phyloP scores from a whole-genome alignment of 73 alveolate species.

The Blepharisma stoltei region DNA sequence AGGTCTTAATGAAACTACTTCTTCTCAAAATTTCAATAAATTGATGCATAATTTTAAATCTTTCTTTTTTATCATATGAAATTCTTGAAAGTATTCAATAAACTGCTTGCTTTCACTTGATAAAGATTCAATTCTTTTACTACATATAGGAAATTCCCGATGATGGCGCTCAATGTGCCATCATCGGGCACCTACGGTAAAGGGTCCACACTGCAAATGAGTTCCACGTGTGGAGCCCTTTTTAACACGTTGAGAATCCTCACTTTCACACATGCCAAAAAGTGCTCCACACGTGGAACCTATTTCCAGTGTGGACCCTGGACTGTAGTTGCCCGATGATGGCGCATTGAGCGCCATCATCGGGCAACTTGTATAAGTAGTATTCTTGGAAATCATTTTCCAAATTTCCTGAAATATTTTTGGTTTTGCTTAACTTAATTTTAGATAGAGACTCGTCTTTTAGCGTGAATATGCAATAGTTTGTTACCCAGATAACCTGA shows the following conservation, averaged over 20 bases:
- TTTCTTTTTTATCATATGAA: background rate
- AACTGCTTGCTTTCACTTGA: background rate
- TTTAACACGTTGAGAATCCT: too few relatives aligned
- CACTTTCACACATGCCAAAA: too few relatives aligned
- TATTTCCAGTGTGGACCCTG: too few relatives aligned
- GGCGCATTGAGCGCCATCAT: too few relatives aligned
- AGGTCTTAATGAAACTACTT: background rate
- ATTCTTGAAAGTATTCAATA: background rate
- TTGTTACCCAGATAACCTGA: background rate
- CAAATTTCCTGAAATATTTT: background rate
- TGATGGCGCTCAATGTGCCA: too few relatives aligned
- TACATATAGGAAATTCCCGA: too few relatives aligned
- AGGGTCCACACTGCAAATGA: too few relatives aligned
- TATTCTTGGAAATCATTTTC: background rate
- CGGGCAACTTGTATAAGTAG: too few relatives aligned
- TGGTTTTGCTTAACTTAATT: background rate
- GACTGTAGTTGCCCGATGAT: too few relatives aligned
- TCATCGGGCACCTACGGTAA: too few relatives aligned
- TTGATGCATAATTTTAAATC: conserved; percentile 2
- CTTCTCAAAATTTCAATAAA: background rate
- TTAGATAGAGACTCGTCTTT: conserved; percentile 1
- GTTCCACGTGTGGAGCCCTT: too few relatives aligned
- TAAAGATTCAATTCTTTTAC: background rate
- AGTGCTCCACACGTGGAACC: too few relatives aligned
- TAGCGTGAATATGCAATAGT: background rate